Conservation (phyloP, 1,284 basidiomycete genomes). For the Puccinia polysora region DNA sequence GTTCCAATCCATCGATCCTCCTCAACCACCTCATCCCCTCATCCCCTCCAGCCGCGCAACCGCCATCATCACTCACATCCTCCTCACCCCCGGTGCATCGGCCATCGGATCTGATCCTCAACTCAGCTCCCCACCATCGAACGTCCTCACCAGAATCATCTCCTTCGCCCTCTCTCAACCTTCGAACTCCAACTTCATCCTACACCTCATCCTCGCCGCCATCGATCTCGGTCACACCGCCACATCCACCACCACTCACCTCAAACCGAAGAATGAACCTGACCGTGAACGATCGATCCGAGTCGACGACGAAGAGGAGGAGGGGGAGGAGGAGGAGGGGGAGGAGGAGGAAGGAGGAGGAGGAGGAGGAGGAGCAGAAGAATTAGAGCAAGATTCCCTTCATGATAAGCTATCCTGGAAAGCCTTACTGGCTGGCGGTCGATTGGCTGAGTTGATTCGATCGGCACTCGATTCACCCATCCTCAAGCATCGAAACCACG, state of each 20-base stretch:
- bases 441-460: slow-evolving; percentile 27
- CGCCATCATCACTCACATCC: slow-evolving; percentile 12
- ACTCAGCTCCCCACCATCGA: neutral
- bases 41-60: neutral
- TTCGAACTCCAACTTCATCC: neutral
- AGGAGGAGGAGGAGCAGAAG: no score
- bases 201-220: slow-evolving; percentile 17
- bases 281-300: no score
- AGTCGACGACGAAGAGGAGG: neutral
- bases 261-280: neutral
- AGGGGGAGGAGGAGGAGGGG: slow-evolving; percentile 13
- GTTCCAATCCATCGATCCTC: neutral
- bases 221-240: slow-evolving; percentile 22
- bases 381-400: neutral
- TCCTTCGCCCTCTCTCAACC: slow-evolving; percentile 8
- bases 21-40: neutral
- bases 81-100: slow-evolving; percentile 31
- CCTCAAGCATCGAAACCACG: neutral
- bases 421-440: slow-evolving; percentile 23
- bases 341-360: slow-evolving; percentile 16
- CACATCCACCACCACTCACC: neutral
- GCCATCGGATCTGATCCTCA: neutral
- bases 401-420: slow-evolving; percentile 38
- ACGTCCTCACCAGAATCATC: slow-evolving; percentile 7
- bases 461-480: neutral